Percentiles rank a stretch among this genome's conserved stretches.
These are phyloP conservation scores for Diaporthe sp. DNA, from an alignment of 2,329 filamentous ascomycete genomes.

Conservation along the genomic window DNA sequence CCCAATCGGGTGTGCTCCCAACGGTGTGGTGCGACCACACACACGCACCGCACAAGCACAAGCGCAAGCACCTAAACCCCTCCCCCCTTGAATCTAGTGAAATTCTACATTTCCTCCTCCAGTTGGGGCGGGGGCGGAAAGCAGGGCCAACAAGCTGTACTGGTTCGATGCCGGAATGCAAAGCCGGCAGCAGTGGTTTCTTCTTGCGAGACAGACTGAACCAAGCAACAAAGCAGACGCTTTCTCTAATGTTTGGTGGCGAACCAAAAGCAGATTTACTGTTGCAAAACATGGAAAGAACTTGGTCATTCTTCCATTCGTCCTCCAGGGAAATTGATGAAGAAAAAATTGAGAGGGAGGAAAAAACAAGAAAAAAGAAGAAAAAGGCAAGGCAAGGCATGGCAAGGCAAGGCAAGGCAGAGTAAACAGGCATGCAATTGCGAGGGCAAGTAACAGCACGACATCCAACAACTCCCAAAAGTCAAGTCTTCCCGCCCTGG, in stretches of 20 bases:
- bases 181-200: conserved; percentile 7
- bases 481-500: conserved; percentile 14
- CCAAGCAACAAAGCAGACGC: conserved; percentile 2
- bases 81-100: conserved; percentile 18
- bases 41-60: background rate
- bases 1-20: conserved; percentile 27
- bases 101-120: conserved; percentile 3
- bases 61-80: no score
- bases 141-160: conserved; percentile 9
- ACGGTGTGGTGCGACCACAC: background rate
- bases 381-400: background rate
- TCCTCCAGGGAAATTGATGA: conserved; percentile 7
- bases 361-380: background rate
- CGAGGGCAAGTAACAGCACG: conserved; percentile 5
- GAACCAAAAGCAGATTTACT: background rate
- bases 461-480: conserved; percentile 16
- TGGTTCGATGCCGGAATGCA: conserved; percentile 12
- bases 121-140: conserved; percentile 13
- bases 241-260: conserved; percentile 5
- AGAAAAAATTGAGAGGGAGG: background rate
- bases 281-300: background rate
- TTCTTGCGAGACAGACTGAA: conserved; percentile 5
- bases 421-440: conserved; percentile 24
- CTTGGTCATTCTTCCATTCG: background rate
- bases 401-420: background rate